Conservation (phyloP, 2,329 filamentous ascomycete species). For the Fusarium penzigii region DNA sequence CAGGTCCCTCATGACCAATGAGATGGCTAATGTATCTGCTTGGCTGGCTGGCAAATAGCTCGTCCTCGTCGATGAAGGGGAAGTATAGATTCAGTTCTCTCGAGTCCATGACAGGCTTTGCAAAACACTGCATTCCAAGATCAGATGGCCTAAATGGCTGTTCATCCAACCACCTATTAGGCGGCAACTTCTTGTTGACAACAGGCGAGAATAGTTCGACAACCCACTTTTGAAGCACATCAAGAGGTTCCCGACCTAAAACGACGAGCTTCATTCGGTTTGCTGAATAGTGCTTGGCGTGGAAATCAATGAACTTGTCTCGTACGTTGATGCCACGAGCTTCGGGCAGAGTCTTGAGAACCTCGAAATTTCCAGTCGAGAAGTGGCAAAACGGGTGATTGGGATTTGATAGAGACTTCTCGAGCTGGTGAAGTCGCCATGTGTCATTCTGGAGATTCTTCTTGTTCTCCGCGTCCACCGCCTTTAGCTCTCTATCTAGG, state of each 20-base stretch:
- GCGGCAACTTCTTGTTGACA: conserved; percentile 75
- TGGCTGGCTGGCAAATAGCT: conserved; percentile 76
- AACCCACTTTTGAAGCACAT: conserved; percentile 82
- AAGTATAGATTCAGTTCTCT: conserved; percentile 79
- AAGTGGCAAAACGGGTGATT: conserved; percentile 90
- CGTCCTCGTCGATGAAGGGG: conserved; percentile 81
- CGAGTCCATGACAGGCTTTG: conserved; percentile 89
- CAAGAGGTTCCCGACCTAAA: conserved; percentile 77
- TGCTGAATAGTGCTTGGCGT: conserved; percentile 85
- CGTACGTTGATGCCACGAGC: conserved; percentile 79
- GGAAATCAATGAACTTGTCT: conserved; percentile 90
- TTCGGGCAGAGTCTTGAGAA: conserved; percentile 80
- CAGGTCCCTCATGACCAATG: conserved; percentile 89
- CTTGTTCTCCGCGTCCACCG: conserved; percentile 95
- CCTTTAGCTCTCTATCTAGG: conserved; percentile 81
- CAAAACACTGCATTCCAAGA: conserved; percentile 72
- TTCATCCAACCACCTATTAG: conserved; percentile 55
- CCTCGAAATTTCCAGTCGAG: conserved; percentile 85
- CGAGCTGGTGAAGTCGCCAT: conserved; percentile 85
- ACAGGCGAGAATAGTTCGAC: conserved; percentile 80
- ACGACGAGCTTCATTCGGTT: conserved; percentile 93
- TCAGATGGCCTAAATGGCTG: conserved; percentile 51
- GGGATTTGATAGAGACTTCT: conserved; percentile 84
- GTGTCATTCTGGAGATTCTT: conserved; percentile 92
- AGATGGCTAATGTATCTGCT: conserved; percentile 85